These are phyloP conservation scores for Blepharisma undulans DNA, from an alignment of 169 alveolate species.

Conservation along the genomic window DNA sequence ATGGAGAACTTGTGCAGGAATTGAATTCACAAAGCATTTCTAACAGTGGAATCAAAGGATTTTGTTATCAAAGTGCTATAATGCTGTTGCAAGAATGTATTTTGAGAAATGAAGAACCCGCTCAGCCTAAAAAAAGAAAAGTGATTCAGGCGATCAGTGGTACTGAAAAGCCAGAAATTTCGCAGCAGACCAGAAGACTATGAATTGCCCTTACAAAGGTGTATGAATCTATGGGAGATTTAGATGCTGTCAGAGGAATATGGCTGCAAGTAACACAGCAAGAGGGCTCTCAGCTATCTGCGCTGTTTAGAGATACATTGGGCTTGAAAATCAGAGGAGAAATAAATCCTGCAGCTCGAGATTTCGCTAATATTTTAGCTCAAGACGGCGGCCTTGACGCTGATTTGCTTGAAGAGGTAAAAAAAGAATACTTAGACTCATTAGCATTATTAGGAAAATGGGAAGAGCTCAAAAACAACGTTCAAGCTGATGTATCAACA, in stretches of 20 bases:
- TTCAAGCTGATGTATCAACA: neutral
- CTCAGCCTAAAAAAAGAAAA: neutral
- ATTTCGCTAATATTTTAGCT: neutral
- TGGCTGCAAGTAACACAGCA: neutral
- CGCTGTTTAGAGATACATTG: neutral
- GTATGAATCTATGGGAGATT: conserved; percentile 37
- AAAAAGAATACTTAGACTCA: conserved; percentile 31
- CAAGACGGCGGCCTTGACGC: neutral
- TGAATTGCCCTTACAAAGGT: conserved; percentile 25
- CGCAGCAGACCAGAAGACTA: conserved; percentile 15
- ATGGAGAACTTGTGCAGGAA: conserved; percentile 48
- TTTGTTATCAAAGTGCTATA: conserved; percentile 73
- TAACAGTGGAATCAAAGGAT: conserved; percentile 66
- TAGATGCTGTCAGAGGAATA: neutral
- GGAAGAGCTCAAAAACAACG: conserved; percentile 30
- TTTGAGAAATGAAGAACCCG: conserved; percentile 43
- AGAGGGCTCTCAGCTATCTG: neutral
- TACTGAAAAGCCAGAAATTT: conserved; percentile 43
- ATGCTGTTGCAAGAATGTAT: conserved; percentile 70
- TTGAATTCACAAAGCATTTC: conserved; percentile 60
- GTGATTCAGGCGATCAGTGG: conserved; percentile 46
- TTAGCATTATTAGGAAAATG: conserved; percentile 31
- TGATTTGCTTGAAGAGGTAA: neutral
- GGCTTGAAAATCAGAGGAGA: conserved; percentile 43
- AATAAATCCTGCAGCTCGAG: conserved; percentile 1